These are phyloP conservation scores for Populus ilicifolia DNA, from an alignment of 345 rosid species.

Conservation along the genomic window DNA sequence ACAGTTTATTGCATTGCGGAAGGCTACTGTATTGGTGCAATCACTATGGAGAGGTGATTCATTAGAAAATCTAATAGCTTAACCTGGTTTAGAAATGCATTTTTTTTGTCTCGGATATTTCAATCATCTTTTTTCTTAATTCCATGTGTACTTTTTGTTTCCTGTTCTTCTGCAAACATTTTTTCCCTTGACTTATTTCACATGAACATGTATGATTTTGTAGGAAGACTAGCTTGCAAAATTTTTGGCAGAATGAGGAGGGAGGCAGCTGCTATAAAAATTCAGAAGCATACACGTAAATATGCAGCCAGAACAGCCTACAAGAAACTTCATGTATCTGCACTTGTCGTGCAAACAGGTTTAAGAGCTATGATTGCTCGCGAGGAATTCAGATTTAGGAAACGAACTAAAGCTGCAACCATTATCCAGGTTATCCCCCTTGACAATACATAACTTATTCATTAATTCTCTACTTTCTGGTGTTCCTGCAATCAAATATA, in stretches of 20 bases:
- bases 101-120: neutral
- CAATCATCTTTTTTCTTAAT: neutral
- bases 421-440: constrained; percentile 49
- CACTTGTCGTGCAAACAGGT: constrained; percentile 58
- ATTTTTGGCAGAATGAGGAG: constrained; percentile 38
- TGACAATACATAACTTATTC: neutral
- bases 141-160: too few species aligned
- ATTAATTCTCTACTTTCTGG: neutral
- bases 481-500: neutral
- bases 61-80: neutral
- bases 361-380: constrained; percentile 64
- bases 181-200: constrained; percentile 5
- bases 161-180: neutral
- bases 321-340: constrained; percentile 46
- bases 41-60: constrained; percentile 64
- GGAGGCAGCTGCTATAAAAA: constrained; percentile 64
- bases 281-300: constrained; percentile 60
- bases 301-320: constrained; percentile 47
- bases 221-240: constrained; percentile 68
- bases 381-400: constrained; percentile 58
- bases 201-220: constrained; percentile 6
- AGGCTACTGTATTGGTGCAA: constrained; percentile 56
- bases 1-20: constrained; percentile 62
- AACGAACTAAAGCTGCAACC: constrained; percentile 59
- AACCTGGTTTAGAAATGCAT: neutral